Evolutionary conservation across 768 basidiomycete genomes (phyloP), one percentile per base, ranked within the genome.

Genomic region (Cystofilobasidium macerans): DNA sequence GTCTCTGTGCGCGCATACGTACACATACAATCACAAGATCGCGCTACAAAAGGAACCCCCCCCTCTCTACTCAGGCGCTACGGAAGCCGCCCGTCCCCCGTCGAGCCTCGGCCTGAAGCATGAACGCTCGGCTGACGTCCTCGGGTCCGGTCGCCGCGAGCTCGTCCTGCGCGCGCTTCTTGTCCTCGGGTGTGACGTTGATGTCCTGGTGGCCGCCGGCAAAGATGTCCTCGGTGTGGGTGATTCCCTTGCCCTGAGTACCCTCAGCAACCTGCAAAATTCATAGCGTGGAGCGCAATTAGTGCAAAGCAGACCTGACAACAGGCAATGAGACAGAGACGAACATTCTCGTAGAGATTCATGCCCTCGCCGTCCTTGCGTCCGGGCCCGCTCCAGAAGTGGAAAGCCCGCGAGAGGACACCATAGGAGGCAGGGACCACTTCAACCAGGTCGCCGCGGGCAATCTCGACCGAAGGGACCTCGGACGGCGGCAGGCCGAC

Each of bases 381-480:
- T 24, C 76, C 76, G 69, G 76, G 75, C 26, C 76, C 76, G 22
- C 36, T 68, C 75, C 75, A 75, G 70, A 75, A 75, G 60, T 74
- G 75, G 73, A 77, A 90, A 11, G 90, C 89, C 70, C 89, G 85
- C 68, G 86, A 87, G 69, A 88, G 85, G 51, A 95, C 92, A 13
- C 92, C 92, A 70, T 78, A 77, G n/a, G 73, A 72, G 13, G 75
- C 75, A 11, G 76, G 75, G 12, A 75, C 74, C 57, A 77, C 78
- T 75, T 99, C 95, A 43, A 98, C 82, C n/a, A 98, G 78, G 74
- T 99, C 95, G 0, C 95, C 95, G 16, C 95, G 83, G 42, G 94
- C 89, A 71, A 99, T 86, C 76, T 98, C 94, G 62, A 98, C 94
- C 0, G 91, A 93, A 0, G 95, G 95, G 53, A 99, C 95, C 75